phyloP scores from a whole-genome alignment of 305 asterid species.

The Rubia balearica region DNA sequence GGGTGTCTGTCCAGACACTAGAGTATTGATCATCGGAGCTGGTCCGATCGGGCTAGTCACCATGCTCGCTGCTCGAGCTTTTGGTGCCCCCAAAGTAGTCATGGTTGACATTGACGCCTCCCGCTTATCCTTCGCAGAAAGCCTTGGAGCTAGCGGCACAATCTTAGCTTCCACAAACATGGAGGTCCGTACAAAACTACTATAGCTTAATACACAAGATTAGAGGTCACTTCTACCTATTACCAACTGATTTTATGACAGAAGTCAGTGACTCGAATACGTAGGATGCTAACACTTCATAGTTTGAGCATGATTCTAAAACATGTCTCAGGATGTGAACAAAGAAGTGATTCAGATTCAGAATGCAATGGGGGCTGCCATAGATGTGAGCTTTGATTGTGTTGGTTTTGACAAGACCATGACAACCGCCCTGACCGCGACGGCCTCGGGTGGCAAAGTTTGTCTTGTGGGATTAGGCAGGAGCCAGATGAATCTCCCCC shows the following conservation, averaged over 20 bases:
- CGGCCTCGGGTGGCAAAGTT: constrained; percentile 32
- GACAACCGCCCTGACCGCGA: constrained; percentile 28
- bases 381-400: constrained; percentile 32
- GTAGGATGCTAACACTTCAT: background rate
- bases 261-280: too few species aligned
- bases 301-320: background rate
- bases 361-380: constrained; percentile 16
- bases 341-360: constrained; percentile 22
- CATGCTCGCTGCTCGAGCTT: constrained; percentile 33
- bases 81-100: constrained; percentile 29
- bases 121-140: constrained; percentile 24
- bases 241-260: too few species aligned
- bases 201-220: too few species aligned
- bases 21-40: constrained; percentile 30
- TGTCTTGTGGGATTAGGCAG: constrained; percentile 32
- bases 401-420: constrained; percentile 31
- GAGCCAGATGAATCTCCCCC: constrained; percentile 30
- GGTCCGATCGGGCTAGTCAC: constrained; percentile 35
- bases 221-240: too few species aligned
- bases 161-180: constrained; percentile 25
- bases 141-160: constrained; percentile 27
- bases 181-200: constrained; percentile 22
- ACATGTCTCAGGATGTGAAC: constrained; percentile 21
- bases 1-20: constrained; percentile 25
- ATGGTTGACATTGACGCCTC: constrained; percentile 27